phyloP scores from a whole-genome alignment of 176 grass and related monocot species.

The Calamus simplicifolius region DNA sequence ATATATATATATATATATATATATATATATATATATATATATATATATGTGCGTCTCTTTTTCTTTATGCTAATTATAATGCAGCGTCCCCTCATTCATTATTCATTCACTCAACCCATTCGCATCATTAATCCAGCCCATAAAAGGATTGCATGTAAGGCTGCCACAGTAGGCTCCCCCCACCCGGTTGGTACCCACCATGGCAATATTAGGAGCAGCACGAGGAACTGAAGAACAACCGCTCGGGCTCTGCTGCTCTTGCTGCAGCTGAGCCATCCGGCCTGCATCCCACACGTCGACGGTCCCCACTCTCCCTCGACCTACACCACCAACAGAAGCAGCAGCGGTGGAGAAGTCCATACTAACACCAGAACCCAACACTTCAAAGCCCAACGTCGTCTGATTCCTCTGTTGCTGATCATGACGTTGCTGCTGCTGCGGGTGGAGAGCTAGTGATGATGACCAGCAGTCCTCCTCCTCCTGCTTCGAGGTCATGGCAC shows the following conservation, averaged over 20 bases:
- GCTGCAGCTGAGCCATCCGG: slow-evolving; percentile 20
- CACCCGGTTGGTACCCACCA: slow-evolving; percentile 27
- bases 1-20: no score
- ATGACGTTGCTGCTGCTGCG: slow-evolving; percentile 58
- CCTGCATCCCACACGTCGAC: slow-evolving; percentile 33
- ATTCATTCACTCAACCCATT: no score
- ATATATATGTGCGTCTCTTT: background rate
- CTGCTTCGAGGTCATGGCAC: slow-evolving; percentile 15
- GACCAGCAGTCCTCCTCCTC: slow-evolving; percentile 68
- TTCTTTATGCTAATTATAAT: no score
- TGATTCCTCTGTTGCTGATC: slow-evolving; percentile 26
- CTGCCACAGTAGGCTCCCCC: slow-evolving; percentile 36
- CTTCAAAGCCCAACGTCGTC: slow-evolving; percentile 35
- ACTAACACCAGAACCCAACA: slow-evolving; percentile 51
- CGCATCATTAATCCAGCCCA: slow-evolving; percentile 73
- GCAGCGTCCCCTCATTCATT: no score
- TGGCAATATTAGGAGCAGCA: slow-evolving; percentile 37
- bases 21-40: no score
- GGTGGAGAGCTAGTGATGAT: slow-evolving; percentile 52
- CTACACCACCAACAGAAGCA: slow-evolving; percentile 27
- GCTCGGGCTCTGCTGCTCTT: slow-evolving; percentile 15
- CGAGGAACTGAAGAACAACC: slow-evolving; percentile 48
- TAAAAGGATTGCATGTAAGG: slow-evolving; percentile 66
- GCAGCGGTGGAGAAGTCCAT: slow-evolving; percentile 69
- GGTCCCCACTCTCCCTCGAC: slow-evolving; percentile 7